Conservation (phyloP, 139 green algal genomes). For the Chlorella sp. region DNA sequence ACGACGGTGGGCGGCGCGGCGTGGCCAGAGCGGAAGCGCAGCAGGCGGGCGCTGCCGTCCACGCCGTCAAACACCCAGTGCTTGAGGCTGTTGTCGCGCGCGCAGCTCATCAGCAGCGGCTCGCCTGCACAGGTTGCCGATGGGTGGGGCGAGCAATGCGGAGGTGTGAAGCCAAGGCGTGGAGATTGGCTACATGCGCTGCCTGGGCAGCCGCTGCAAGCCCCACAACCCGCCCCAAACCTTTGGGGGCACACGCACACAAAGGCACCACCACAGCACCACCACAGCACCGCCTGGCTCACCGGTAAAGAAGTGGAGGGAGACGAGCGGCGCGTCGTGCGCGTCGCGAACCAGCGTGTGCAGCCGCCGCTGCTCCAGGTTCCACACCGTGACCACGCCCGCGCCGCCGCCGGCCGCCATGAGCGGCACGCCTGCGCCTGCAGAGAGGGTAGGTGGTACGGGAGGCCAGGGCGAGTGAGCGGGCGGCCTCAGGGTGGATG, state of each 20-base stretch:
- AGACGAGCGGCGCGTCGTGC: slow-evolving; percentile 69
- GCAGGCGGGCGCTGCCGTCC: slow-evolving; percentile 66
- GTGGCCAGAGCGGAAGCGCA: slow-evolving; percentile 93
- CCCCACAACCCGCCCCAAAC: neutral
- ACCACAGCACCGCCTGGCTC: neutral
- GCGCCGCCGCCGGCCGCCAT: slow-evolving; percentile 78
- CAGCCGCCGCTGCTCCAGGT: slow-evolving; percentile 87
- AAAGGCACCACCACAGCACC: no score
- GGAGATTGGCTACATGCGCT: no score
- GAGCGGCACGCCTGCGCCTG: slow-evolving; percentile 67
- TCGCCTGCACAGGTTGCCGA: slow-evolving; percentile 54
- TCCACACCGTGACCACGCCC: slow-evolving; percentile 91
- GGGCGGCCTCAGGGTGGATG: neutral
- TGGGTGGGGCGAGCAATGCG: slow-evolving; percentile 68
- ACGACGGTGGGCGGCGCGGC: slow-evolving; percentile 78
- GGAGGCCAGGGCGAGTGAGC: no score
- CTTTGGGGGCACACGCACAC: no score
- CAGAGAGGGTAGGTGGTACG: slow-evolving; percentile 6
- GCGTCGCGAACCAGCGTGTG: slow-evolving; percentile 72
- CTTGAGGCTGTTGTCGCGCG: slow-evolving; percentile 93
- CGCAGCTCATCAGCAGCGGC: slow-evolving; percentile 87
- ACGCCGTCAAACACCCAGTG: slow-evolving; percentile 93
- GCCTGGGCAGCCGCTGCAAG: neutral
- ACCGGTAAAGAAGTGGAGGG: slow-evolving; percentile 75
- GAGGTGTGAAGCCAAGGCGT: slow-evolving; percentile 31